Base-by-base conservation (phyloP, 306 rosid species). In the Fragaria ananassa region DNA sequence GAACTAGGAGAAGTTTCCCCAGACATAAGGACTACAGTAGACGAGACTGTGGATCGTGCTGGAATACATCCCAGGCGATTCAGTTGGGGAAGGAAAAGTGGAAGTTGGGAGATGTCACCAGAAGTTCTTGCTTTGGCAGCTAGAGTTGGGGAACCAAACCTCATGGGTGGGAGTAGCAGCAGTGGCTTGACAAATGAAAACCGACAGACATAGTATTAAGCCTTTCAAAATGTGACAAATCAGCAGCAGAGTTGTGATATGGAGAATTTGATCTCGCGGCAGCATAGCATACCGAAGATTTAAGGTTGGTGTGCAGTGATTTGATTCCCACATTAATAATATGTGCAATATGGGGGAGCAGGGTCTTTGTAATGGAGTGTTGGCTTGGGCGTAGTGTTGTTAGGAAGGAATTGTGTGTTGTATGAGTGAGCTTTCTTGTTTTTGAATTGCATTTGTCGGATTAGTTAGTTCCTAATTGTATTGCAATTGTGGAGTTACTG, bases 21-120 rank as follows among this genome's bases (percentile, higher is more conserved):
- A 8, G 98, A 92, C 77, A 78, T 83, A 34, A 87, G 97, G 80
- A 83, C 85, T 4, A 86, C 91, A 0, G 97, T 88, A 7, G 98
- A 92, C 46, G 98, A 92, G 5, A 41, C 41, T 0, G 78, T 78
- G 1, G 97, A 92, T 50, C 97, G 88, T 34, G 86, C 76, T 12
- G 93, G 89, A 86, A 68, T 88, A 54, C 98, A 95, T 86, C 97
- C 98, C 2, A 73, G 97, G 76, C 87, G 97, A 80, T 89, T 97
- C 60, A 92, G 97, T 80, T 95, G 99, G 99, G 99, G 97, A 70
- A 92, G 99, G 80, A 95, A 95, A 82, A 95, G 99, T 46, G 99
- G 99, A 62, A 95, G 92, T 87, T 95, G 99, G 99, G 99, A 95
- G 76, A 92, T 95, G 99, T 95, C 99, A 6, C 99, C 99, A 0